Evolutionary conservation across 2,329 filamentous ascomycete species (phyloP), one percentile per base, ranked within the genome.

Genomic region (Hypoxylon sp.): DNA sequence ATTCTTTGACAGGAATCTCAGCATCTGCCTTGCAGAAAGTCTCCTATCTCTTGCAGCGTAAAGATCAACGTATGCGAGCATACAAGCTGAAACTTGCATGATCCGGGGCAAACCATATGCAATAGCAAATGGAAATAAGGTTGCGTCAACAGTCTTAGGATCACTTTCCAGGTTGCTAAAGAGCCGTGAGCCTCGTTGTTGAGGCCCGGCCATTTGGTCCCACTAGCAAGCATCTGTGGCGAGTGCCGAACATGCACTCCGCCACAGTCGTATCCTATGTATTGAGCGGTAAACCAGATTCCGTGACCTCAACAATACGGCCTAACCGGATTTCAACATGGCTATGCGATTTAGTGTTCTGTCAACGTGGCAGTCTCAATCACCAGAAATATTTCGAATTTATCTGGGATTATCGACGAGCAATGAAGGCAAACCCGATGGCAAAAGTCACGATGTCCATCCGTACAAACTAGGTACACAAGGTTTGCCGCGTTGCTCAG

Each of bases 31-130:
- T 32, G 44, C 13, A 29, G 31, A 46, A 51, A 20, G 20, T n/a
- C 42, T 31, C 35, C 31, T 35, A 32, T 44, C 37, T 26, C 17
- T 29, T 43, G 41, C 41, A 53, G 40, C 46, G 56, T 31, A 54
- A 42, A 43, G 46, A 34, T 48, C 37, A 35, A 15, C 37, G 51
- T 42, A 46, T 50, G 57, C 51, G 32, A 44, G 35, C 61, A 57
- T 44, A 52, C 51, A 53, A 69, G 67, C 67, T 69, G 66, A 69
- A 67, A 64, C 51, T 23, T 64, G 65, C 65, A 65, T 63, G 51
- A 45, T 42, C 38, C 38, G 59, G 46, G 59, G 58, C 55, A 58
- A 53, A 52, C 30, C 30, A 34, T 32, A 58, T 61, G 57, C 45
- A 52, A 45, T 59, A 51, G 40, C 45, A 54, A 25, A 40, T n/a